Evolutionary conservation across 352 stramenopile species (phyloP).

Genomic region (Globisporangium cederbergense): DNA sequence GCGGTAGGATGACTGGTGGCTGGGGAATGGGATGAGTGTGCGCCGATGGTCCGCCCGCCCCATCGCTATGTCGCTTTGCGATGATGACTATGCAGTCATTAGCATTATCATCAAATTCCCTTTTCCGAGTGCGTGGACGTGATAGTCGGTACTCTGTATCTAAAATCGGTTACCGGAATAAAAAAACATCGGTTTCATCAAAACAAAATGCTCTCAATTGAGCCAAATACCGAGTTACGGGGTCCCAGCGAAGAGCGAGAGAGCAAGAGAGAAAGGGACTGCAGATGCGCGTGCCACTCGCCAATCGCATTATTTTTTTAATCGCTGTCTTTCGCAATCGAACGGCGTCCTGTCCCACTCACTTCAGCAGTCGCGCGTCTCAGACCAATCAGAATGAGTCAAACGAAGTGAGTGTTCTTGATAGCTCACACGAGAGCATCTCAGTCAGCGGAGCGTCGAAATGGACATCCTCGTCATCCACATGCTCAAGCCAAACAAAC

Average conservation of each 20-base stretch:
- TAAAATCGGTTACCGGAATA: too few species aligned
- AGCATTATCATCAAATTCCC: too few species aligned
- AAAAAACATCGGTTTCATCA: too few species aligned
- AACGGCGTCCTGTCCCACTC: background rate
- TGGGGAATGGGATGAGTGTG: background rate
- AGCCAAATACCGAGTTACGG: too few species aligned
- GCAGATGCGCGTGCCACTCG: background rate
- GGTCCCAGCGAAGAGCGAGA: too few species aligned
- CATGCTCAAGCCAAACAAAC: too few species aligned
- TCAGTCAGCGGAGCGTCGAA: background rate
- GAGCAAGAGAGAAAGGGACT: too few species aligned
- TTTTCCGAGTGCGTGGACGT: too few species aligned
- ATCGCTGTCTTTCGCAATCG: background rate
- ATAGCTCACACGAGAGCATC: background rate
- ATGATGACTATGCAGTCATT: background rate
- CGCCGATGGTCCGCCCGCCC: background rate
- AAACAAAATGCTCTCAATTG: too few species aligned
- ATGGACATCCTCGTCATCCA: background rate
- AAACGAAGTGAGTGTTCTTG: too few species aligned
- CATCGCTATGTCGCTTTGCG: background rate
- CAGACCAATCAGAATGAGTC: background rate
- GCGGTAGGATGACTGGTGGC: background rate
- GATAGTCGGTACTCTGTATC: too few species aligned
- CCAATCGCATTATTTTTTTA: slow-evolving; percentile 1
- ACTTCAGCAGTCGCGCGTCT: background rate